phyloP scores from a whole-genome alignment of 495 filamentous ascomycete genomes.

The Aspergillus taichungensis region DNA sequence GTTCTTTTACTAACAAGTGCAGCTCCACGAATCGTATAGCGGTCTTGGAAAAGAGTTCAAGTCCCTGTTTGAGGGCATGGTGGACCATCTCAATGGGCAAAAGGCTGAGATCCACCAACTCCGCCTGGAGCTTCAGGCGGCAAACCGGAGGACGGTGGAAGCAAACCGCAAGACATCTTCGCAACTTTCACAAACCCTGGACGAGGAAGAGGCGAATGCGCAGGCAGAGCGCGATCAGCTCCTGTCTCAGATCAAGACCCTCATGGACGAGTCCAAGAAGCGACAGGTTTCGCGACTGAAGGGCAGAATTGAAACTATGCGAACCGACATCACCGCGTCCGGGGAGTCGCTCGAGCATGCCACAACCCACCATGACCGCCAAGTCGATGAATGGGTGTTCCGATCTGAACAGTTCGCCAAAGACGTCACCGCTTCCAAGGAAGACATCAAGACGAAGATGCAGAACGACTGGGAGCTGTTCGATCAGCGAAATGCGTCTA shows the following conservation, averaged over 20 bases:
- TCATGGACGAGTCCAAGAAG: constrained; percentile 68
- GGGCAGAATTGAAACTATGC: constrained; percentile 50
- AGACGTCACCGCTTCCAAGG: constrained; percentile 60
- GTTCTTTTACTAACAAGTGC: constrained; percentile 12
- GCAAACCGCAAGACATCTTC: constrained; percentile 55
- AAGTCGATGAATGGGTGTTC: constrained; percentile 67
- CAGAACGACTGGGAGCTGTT: constrained; percentile 80
- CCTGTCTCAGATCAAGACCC: constrained; percentile 61
- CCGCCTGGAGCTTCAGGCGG: constrained; percentile 56
- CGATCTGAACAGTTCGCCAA: constrained; percentile 61
- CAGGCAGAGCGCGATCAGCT: constrained; percentile 65
- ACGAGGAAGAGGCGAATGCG: constrained; percentile 66
- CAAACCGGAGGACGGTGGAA: constrained; percentile 55
- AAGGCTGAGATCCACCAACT: constrained; percentile 66
- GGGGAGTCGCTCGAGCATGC: constrained; percentile 54
- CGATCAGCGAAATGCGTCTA: constrained; percentile 67
- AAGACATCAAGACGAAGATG: constrained; percentile 68
- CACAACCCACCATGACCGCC: constrained; percentile 54
- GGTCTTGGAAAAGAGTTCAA: constrained; percentile 87
- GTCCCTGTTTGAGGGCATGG: constrained; percentile 68
- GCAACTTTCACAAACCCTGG: constrained; percentile 61
- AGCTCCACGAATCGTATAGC: constrained; percentile 78
- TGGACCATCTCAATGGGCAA: constrained; percentile 65
- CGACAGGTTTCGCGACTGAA: constrained; percentile 63
- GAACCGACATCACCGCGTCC: constrained; percentile 52